Evolutionary conservation across 75 land plant genomes (phyloP).

Genomic region (Larix kaempferi): DNA sequence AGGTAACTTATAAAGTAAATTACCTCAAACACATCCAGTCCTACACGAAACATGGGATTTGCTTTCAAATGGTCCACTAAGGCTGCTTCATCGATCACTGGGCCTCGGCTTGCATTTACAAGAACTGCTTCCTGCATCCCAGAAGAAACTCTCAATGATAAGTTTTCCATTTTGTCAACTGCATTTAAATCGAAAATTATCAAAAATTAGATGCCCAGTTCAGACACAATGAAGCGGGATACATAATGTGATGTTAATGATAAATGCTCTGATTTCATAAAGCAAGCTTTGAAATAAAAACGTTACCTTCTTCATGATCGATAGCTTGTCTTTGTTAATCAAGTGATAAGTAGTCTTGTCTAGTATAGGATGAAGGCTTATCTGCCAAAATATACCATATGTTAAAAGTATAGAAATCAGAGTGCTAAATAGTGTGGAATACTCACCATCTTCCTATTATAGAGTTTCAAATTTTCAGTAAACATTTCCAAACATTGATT

Average conservation of each 20-base stretch:
- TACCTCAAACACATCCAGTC: slow-evolving; percentile 99
- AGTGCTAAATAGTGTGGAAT: neutral
- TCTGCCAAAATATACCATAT: slow-evolving; percentile 32
- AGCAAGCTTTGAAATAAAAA: neutral
- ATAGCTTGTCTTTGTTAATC: slow-evolving; percentile 81
- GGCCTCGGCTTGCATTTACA: slow-evolving; percentile 93
- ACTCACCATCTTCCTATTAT: neutral
- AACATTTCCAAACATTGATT: neutral
- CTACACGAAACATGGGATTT: slow-evolving; percentile 95
- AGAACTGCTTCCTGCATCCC: slow-evolving; percentile 77
- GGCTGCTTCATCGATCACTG: slow-evolving; percentile 94
- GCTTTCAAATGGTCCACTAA: slow-evolving; percentile 84
- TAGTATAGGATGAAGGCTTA: slow-evolving; percentile 91
- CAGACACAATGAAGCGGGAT: neutral
- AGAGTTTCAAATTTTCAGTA: neutral
- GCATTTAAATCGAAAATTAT: neutral
- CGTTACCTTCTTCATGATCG: slow-evolving; percentile 90
- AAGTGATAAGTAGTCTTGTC: slow-evolving; percentile 98
- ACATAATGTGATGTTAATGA: too few species aligned
- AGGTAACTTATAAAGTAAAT: neutral
- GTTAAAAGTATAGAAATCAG: neutral
- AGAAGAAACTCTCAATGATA: neutral
- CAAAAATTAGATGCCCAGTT: neutral
- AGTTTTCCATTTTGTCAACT: neutral
- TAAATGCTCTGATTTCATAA: neutral